Evolutionary conservation across 495 filamentous ascomycete species (phyloP).

Genomic region (Tuber borchii): DNA sequence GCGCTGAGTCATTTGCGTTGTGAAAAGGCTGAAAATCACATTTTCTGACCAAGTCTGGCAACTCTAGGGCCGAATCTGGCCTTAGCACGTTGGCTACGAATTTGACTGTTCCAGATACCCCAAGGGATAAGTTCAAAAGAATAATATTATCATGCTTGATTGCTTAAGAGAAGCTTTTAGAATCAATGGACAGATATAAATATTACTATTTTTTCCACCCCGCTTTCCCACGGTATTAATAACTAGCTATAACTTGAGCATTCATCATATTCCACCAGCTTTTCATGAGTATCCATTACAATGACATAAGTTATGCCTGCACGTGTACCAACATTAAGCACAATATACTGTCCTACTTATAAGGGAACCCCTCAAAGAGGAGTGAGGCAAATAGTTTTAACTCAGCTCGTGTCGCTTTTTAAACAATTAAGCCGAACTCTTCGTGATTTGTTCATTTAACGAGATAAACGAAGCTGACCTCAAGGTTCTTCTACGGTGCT

Average conservation of each 20-base stretch:
- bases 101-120: too few relatives aligned
- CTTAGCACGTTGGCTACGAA: too few relatives aligned
- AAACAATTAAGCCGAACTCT: background rate
- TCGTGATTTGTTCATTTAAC: background rate
- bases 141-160: background rate
- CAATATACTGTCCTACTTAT: background rate
- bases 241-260: background rate
- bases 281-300: background rate
- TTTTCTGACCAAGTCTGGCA: too few relatives aligned
- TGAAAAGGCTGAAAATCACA: too few relatives aligned
- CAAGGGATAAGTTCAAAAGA: background rate
- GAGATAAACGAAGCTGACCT: background rate
- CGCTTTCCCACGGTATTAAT: too few relatives aligned
- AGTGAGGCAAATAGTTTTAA: background rate
- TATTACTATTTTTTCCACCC: too few relatives aligned
- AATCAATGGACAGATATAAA: background rate
- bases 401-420: background rate
- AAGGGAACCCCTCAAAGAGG: background rate
- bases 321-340: background rate
- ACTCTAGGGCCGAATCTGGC: too few relatives aligned
- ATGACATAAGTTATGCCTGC: background rate
- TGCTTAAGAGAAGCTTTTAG: background rate
- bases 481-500: background rate
- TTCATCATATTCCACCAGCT: background rate
- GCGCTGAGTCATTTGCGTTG: too few relatives aligned